These are phyloP conservation scores for Penicillium sp. DNA, from an alignment of 2,329 filamentous ascomycete genomes.

Conservation along the genomic window DNA sequence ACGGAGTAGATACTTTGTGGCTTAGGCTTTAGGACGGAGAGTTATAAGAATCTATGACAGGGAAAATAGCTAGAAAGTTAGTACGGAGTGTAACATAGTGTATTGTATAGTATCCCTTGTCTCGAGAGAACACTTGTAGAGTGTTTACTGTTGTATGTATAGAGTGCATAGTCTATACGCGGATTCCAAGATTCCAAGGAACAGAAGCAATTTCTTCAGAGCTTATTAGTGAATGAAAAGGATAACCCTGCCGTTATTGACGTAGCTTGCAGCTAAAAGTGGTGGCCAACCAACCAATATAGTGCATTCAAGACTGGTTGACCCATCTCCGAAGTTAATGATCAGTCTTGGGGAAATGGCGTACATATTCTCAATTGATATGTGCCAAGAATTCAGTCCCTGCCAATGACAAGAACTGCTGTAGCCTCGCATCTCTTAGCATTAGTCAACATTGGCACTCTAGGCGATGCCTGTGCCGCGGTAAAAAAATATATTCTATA, in stretches of 20 bases:
- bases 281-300: background rate
- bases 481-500: too few species aligned
- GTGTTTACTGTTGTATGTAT: background rate
- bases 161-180: background rate
- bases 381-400: too few species aligned
- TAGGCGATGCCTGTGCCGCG: background rate
- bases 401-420: background rate
- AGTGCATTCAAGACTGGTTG: background rate
- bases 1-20: background rate
- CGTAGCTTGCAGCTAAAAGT: constrained; percentile 1
- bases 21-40: background rate
- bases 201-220: constrained; percentile 4
- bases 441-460: background rate
- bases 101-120: background rate
- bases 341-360: background rate
- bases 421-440: background rate
- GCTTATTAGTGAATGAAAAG: constrained; percentile 8
- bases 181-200: background rate
- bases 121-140: background rate
- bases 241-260: constrained; percentile 15
- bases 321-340: background rate
- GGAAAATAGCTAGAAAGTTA: background rate
- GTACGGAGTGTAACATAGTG: too few species aligned
- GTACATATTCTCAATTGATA: background rate
- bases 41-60: too few species aligned